These are phyloP conservation scores for Candida incommunis DNA, from an alignment of 805 yeast genomes.

Conservation along the genomic window DNA sequence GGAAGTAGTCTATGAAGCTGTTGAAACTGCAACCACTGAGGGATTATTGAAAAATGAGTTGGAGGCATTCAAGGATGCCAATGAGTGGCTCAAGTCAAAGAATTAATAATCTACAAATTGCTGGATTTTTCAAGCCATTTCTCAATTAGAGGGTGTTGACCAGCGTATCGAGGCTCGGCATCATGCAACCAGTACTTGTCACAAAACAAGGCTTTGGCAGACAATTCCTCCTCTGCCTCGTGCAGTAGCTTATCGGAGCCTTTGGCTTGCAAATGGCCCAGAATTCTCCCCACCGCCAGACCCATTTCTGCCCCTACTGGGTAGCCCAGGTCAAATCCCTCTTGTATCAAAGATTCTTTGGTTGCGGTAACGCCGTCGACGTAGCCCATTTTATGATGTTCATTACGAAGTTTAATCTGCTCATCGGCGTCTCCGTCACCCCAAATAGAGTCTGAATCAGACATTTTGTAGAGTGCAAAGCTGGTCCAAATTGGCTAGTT, in stretches of 20 bases:
- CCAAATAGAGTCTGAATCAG: conserved; percentile 7
- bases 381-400: conserved; percentile 70
- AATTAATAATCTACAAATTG: background rate
- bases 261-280: conserved; percentile 38
- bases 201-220: conserved; percentile 43
- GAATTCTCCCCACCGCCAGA: conserved; percentile 42
- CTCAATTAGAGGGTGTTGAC: conserved; percentile 27
- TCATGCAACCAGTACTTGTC: conserved; percentile 36
- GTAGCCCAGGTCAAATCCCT: conserved; percentile 71
- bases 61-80: background rate
- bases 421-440: conserved; percentile 13
- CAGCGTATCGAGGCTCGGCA: conserved; percentile 14
- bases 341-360: conserved; percentile 56
- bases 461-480: too few relatives aligned
- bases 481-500: too few relatives aligned
- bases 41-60: background rate
- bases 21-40: background rate
- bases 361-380: conserved; percentile 62
- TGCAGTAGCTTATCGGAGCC: conserved; percentile 19
- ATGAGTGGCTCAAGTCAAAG: background rate
- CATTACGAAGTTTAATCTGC: conserved; percentile 23
- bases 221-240: conserved; percentile 32
- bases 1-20: background rate
- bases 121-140: conserved; percentile 29
- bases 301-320: conserved; percentile 67